Percentiles rank a stretch among this genome's conserved stretches.
These are phyloP conservation scores for Fomitopsis serialis DNA, from an alignment of 768 basidiomycete genomes.

Conservation along the genomic window DNA sequence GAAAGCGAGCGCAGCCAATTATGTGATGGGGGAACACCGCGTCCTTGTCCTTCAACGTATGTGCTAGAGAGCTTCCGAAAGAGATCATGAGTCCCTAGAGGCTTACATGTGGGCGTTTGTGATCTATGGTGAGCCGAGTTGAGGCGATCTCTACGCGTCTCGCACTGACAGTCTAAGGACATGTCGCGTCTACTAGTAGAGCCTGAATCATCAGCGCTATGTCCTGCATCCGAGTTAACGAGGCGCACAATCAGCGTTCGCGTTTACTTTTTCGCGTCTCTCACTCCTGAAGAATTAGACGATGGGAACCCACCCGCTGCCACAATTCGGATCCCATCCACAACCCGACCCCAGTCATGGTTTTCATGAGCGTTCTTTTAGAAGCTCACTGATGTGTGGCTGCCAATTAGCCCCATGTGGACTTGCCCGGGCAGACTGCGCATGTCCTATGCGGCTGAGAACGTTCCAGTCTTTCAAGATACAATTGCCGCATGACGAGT, in stretches of 20 bases:
- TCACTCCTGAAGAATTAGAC: background rate
- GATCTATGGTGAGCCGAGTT: slow-evolving; percentile 6
- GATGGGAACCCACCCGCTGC: background rate
- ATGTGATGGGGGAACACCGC: slow-evolving; percentile 5
- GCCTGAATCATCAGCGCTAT: background rate
- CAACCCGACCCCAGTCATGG: background rate
- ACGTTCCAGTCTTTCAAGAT: no score
- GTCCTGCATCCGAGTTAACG: background rate
- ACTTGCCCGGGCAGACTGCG: no score
- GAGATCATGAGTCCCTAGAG: background rate
- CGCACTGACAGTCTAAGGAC: background rate
- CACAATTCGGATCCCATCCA: background rate
- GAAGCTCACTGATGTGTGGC: no score
- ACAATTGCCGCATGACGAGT: no score
- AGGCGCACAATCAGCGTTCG: background rate
- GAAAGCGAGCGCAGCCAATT: slow-evolving; percentile 4
- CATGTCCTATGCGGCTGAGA: no score
- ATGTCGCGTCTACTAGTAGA: background rate
- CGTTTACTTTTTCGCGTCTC: background rate
- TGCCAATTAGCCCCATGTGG: no score
- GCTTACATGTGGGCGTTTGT: slow-evolving; percentile 5
- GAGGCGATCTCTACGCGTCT: background rate
- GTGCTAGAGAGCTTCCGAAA: background rate
- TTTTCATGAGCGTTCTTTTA: no score
- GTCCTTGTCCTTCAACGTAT: slow-evolving; percentile 9